A percentile compares a stretch with the other conserved stretches of the same genome.
These are phyloP conservation scores for Gaeumannomyces tritici DNA, from an alignment of 2,329 filamentous ascomycete genomes.

Conservation along the genomic window DNA sequence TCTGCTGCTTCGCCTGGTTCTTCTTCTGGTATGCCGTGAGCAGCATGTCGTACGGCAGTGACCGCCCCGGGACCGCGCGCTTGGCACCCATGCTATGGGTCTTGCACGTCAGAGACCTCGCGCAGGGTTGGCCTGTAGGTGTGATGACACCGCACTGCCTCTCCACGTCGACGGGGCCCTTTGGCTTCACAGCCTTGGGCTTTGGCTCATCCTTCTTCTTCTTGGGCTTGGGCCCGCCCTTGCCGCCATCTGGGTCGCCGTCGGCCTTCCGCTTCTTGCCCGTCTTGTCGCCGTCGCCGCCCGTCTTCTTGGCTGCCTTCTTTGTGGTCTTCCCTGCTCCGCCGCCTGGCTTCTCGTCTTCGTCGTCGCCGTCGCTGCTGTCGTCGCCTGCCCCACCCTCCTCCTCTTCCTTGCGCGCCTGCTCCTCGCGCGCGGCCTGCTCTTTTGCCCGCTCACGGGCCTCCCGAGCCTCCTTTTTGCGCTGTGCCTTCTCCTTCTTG, in stretches of 20 bases:
- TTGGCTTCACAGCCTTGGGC: constrained; percentile 72
- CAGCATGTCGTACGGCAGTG: constrained; percentile 85
- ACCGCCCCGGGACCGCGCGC: constrained; percentile 75
- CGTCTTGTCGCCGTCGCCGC: constrained; percentile 49
- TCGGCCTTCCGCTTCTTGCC: constrained; percentile 75
- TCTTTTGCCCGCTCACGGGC: constrained; percentile 58
- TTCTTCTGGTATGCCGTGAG: constrained; percentile 89
- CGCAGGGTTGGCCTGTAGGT: constrained; percentile 78
- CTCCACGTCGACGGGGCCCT: constrained; percentile 90
- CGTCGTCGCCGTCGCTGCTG: constrained; percentile 37
- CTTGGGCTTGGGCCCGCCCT: constrained; percentile 69
- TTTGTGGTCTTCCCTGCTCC: constrained; percentile 35
- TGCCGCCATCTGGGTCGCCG: constrained; percentile 55
- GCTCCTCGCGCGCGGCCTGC: constrained; percentile 43
- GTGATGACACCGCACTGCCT: constrained; percentile 84
- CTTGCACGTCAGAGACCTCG: constrained; percentile 84
- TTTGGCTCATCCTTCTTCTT: constrained; percentile 94
- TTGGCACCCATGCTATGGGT: constrained; percentile 94
- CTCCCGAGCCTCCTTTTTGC: constrained; percentile 67
- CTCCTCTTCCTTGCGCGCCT: constrained; percentile 40
- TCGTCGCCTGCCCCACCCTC: constrained; percentile 31
- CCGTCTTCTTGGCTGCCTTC: constrained; percentile 57
- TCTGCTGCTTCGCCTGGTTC: constrained; percentile 96
- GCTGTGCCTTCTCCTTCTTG: constrained; percentile 72
- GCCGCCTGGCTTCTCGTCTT: constrained; percentile 28